Conservation (phyloP, 371 early-diverging fungal genomes). For the Mortierella sp. region DNA sequence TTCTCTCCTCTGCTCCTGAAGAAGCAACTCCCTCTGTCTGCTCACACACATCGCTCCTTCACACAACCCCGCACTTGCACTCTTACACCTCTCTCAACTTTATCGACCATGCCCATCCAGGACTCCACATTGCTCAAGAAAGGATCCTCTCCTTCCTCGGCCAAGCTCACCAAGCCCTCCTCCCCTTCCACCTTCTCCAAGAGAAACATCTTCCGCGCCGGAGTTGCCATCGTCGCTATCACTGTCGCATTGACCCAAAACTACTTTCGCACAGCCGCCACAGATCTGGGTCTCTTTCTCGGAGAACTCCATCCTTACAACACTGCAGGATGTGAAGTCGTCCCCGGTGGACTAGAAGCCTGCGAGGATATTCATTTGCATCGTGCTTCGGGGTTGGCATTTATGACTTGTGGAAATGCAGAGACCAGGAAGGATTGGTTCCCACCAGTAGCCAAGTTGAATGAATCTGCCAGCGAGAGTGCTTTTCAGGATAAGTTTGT, state of each 20-base stretch:
- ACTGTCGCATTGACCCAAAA: slow-evolving; percentile 30
- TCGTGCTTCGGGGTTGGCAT: slow-evolving; percentile 62
- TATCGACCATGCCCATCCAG: background rate
- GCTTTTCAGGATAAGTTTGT: slow-evolving; percentile 58
- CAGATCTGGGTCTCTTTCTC: slow-evolving; percentile 34
- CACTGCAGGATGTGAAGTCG: slow-evolving; percentile 28
- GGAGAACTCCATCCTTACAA: slow-evolving; percentile 30
- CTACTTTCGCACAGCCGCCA: slow-evolving; percentile 18
- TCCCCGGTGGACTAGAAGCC: slow-evolving; percentile 59
- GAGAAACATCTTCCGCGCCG: background rate
- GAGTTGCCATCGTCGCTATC: slow-evolving; percentile 15
- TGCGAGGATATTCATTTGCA: slow-evolving; percentile 68
- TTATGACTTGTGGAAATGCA: slow-evolving; percentile 63
- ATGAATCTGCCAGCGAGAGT: slow-evolving; percentile 15
- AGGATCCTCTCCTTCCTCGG: background rate
- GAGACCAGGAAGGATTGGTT: slow-evolving; percentile 61
- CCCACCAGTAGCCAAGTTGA: slow-evolving; percentile 46
- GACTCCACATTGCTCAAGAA: background rate
- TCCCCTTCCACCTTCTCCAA: background rate
- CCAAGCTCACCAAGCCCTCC: background rate
- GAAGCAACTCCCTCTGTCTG: background rate
- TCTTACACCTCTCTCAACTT: background rate
- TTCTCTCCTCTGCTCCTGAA: background rate
- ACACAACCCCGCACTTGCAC: background rate
- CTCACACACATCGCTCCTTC: background rate